A percentile compares a stretch with the other conserved stretches of the same genome.
These are phyloP conservation scores for Phytophthora kernoviae DNA, from an alignment of 352 stramenopile genomes.

Conservation along the genomic window DNA sequence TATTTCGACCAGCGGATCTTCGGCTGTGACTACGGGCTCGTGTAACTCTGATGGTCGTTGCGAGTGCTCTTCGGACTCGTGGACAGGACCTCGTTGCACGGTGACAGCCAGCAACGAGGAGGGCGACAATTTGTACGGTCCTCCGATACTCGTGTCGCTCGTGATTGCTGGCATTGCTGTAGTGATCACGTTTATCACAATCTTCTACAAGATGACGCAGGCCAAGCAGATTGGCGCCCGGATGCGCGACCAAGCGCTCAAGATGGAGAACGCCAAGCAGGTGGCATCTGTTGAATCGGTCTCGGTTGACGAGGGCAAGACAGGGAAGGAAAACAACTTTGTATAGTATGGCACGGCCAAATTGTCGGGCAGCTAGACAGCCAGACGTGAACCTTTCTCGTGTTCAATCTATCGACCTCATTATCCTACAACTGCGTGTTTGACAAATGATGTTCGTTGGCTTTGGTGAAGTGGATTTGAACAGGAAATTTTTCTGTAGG, in stretches of 20 bases:
- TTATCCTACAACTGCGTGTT: neutral
- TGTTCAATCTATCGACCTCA: neutral
- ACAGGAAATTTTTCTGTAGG: too few species aligned
- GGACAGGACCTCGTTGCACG: constrained; percentile 59
- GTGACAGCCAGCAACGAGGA: constrained; percentile 22
- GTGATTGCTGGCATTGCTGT: constrained; percentile 20
- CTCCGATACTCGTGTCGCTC: constrained; percentile 26
- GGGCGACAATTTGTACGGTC: constrained; percentile 29
- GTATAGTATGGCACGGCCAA: constrained; percentile 24
- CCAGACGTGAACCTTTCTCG: neutral
- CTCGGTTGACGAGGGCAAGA: constrained; percentile 25
- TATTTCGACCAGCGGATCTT: constrained; percentile 24
- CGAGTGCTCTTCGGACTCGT: constrained; percentile 35
- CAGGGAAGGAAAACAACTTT: constrained; percentile 41
- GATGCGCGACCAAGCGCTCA: constrained; percentile 22
- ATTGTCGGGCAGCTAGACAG: neutral
- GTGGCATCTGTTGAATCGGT: constrained; percentile 21
- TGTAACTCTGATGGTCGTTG: constrained; percentile 40
- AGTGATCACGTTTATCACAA: constrained; percentile 13
- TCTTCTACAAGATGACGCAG: constrained; percentile 34
- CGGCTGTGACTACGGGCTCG: constrained; percentile 32
- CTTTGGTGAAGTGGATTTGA: too few species aligned
- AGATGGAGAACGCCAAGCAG: constrained; percentile 33
- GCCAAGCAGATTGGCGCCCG: constrained; percentile 19
- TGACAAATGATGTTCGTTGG: neutral